Base-by-base conservation (phyloP, 2,329 filamentous ascomycete species). In the Exophiala xenobiotica region DNA sequence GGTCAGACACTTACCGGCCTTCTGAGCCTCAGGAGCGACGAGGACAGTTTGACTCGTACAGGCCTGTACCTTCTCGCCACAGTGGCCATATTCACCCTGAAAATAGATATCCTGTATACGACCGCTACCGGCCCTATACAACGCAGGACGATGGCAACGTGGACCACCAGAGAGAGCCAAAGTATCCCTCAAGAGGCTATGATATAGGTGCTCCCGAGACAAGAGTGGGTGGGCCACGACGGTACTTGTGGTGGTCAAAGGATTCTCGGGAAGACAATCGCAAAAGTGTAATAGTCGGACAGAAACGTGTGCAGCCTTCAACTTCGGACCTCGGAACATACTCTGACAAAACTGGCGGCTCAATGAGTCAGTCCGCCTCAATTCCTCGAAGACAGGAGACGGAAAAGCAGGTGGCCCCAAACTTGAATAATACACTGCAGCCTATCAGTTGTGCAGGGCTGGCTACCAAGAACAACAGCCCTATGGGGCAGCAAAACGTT, bases 1-100 rank as follows among this genome's bases (percentile, higher is more conserved):
- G 54, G 42, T 19, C 42, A 12, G 49, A 46, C 12, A 26, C 26
- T 39, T 27, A 26, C 14, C 45, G 46, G 9, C 27, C 46, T 6
- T 24, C 31, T 31, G 29, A 42, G 7, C 39, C 9, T n/a, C 22
- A 26, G 19, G n/a, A 33, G 20, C 39, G 29, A 6, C 45, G 22
- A 8, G 5, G 22, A n/a, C 44, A 41, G 9, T 22, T 31, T 24
- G 38, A 43, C n/a, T 18, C 18, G 23, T 33, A 31, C 18, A 44
- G 39, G 12, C 26, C 39, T 3, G 12, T 27, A 6, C 27, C 11
- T 4, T 8, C 31, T 16, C 39, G 19, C 27, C 31, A 43, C 38
- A 43, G 19, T 14, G 26, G 35, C 22, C 16, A 42, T 3, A n/a
- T 6, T 20, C 18, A n/a, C 20, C 35, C 12, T 26, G 24, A 35